Conservation (phyloP, 139 green algal genomes). For the Spirogloea muscicola region DNA sequence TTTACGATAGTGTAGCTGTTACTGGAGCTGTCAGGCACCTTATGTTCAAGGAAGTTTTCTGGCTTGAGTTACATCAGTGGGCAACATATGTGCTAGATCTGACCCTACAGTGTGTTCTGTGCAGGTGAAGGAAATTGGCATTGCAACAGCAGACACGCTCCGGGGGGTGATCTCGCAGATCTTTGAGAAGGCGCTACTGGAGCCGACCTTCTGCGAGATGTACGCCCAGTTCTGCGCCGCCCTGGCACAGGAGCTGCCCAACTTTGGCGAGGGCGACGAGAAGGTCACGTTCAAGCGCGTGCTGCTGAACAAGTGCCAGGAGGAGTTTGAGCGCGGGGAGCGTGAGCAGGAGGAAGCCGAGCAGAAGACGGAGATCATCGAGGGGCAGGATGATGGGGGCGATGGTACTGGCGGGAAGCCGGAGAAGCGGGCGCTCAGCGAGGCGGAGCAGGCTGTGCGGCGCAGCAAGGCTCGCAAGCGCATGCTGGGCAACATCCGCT, state of each 20-base stretch:
- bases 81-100: no score
- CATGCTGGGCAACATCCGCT: constrained; percentile 96
- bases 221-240: constrained; percentile 79
- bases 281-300: constrained; percentile 82
- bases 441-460: constrained; percentile 8
- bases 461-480: constrained; percentile 49
- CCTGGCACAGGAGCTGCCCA: constrained; percentile 15
- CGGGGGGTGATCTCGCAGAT: constrained; percentile 80
- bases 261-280: constrained; percentile 34
- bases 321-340: constrained; percentile 73
- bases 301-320: constrained; percentile 98
- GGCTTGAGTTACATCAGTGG: no score
- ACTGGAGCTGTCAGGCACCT: no score
- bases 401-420: not conserved
- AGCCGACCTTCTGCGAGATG: constrained; percentile 92
- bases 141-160: constrained; percentile 74
- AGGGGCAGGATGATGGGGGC: constrained; percentile 21
- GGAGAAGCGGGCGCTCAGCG: not conserved
- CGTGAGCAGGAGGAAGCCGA: constrained; percentile 24
- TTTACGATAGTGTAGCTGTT: no score
- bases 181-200: constrained; percentile 97
- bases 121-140: constrained; percentile 78
- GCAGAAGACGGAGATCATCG: constrained; percentile 23
- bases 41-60: no score
- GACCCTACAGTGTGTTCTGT: not conserved